phyloP scores from a whole-genome alignment of 2,329 filamentous ascomycete genomes.

The Trichoderma koningiopsis region DNA sequence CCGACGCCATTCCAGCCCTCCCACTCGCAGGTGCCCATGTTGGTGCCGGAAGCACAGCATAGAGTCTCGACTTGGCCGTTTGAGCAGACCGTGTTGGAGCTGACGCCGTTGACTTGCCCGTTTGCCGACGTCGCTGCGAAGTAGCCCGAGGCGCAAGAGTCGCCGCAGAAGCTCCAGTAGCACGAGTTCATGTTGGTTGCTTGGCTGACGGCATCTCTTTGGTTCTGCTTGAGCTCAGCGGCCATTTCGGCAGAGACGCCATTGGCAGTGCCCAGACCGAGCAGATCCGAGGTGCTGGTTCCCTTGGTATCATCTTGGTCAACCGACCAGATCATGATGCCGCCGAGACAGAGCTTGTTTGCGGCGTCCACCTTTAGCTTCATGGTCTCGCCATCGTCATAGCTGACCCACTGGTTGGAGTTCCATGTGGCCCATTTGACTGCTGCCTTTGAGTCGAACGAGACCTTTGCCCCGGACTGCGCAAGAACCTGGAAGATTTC shows the following conservation, averaged over 20 bases:
- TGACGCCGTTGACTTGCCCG: neutral
- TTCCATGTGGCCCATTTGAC: constrained; percentile 28
- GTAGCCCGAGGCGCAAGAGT: neutral
- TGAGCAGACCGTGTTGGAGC: neutral
- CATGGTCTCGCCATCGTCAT: constrained; percentile 35
- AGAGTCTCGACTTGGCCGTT: neutral
- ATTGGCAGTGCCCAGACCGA: neutral
- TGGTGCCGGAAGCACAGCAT: neutral
- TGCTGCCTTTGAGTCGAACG: neutral
- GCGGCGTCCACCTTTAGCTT: constrained; percentile 27
- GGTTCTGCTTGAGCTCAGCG: neutral
- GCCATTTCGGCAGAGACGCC: neutral
- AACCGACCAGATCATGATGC: constrained; percentile 29
- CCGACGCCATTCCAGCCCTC: neutral
- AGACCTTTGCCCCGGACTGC: neutral
- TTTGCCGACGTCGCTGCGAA: neutral
- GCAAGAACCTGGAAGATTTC: neutral
- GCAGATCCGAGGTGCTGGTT: neutral
- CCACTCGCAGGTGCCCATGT: neutral
- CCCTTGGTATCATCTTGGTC: constrained; percentile 3
- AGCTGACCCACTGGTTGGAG: constrained; percentile 32
- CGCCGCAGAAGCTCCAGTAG: neutral
- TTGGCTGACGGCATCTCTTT: neutral
- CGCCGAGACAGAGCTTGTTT: constrained; percentile 27
- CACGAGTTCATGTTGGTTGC: neutral